These are phyloP conservation scores for Biscutella laevigata DNA, from an alignment of 441 rosid genomes.

Conservation along the genomic window DNA sequence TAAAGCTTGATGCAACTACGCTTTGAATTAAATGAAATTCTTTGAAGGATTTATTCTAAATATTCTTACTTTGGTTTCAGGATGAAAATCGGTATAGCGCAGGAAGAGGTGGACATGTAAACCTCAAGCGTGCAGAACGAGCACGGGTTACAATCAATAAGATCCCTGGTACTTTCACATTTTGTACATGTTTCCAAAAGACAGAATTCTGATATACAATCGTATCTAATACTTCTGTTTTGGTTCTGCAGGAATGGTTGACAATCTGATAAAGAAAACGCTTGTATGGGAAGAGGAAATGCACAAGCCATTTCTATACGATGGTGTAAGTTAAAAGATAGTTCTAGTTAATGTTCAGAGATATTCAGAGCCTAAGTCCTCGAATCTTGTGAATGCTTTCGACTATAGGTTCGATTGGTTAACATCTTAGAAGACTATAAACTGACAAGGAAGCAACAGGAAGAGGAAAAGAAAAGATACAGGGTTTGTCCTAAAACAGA, in stretches of 20 bases:
- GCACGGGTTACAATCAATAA: conserved; percentile 57
- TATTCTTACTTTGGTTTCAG: conserved; percentile 26
- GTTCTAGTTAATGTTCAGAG: neutral
- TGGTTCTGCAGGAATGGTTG: conserved; percentile 44
- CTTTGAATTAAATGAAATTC: no score
- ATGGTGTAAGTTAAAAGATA: conserved; percentile 49
- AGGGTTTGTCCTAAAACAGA: no score
- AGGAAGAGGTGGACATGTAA: conserved; percentile 69
- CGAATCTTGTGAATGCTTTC: conserved; percentile 8
- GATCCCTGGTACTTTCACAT: conserved; percentile 57
- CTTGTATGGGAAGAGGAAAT: conserved; percentile 50
- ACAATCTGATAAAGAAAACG: conserved; percentile 51
- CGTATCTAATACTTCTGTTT: neutral
- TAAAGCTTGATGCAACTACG: no score
- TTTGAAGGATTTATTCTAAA: neutral
- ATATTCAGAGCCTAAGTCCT: neutral
- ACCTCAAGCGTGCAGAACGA: conserved; percentile 70
- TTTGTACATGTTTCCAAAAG: no score
- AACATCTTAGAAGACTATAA: conserved; percentile 85
- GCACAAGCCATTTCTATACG: conserved; percentile 48
- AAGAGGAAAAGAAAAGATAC: conserved; percentile 84
- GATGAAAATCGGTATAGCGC: conserved; percentile 56
- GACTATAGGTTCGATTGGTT: conserved; percentile 65
- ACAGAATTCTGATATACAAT: no score
- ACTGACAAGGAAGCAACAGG: conserved; percentile 64